phyloP scores from a whole-genome alignment of 805 yeast genomes.

The Spathaspora passalidarum region DNA sequence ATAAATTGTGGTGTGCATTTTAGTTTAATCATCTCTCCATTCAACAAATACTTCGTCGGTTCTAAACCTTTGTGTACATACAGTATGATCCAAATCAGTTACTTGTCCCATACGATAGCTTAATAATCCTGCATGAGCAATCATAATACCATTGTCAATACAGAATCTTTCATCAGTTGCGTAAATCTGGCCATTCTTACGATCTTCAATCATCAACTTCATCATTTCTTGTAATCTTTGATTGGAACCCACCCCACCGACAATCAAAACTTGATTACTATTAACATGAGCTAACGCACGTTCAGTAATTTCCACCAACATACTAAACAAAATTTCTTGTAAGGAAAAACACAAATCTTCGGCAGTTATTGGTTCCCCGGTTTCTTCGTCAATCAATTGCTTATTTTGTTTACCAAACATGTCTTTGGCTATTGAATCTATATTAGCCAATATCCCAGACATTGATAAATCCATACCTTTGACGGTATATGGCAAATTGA shows the following conservation, averaged over 20 bases:
- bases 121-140: conserved; percentile 94
- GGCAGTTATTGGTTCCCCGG: conserved; percentile 58
- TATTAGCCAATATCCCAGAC: conserved; percentile 89
- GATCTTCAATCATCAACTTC: conserved; percentile 87
- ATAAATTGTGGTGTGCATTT: background rate
- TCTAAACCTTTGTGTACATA: conserved; percentile 89
- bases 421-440: conserved; percentile 78
- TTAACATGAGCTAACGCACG: conserved; percentile 98
- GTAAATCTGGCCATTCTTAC: conserved; percentile 77
- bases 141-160: conserved; percentile 98
- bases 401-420: conserved; percentile 49
- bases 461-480: conserved; percentile 98
- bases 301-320: conserved; percentile 97
- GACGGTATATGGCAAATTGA: conserved; percentile 90
- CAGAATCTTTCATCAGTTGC: conserved; percentile 98
- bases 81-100: conserved; percentile 59
- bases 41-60: conserved; percentile 89
- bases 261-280: conserved; percentile 84
- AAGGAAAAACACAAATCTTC: conserved; percentile 91
- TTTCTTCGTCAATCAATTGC: conserved; percentile 35
- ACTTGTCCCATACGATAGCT: conserved; percentile 81
- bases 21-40: conserved; percentile 69
- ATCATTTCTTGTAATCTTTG: conserved; percentile 92
- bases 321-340: conserved; percentile 89
- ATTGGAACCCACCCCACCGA: conserved; percentile 98